Base-by-base conservation (phyloP, 768 basidiomycete genomes). In the Termitomyces sp. region DNA sequence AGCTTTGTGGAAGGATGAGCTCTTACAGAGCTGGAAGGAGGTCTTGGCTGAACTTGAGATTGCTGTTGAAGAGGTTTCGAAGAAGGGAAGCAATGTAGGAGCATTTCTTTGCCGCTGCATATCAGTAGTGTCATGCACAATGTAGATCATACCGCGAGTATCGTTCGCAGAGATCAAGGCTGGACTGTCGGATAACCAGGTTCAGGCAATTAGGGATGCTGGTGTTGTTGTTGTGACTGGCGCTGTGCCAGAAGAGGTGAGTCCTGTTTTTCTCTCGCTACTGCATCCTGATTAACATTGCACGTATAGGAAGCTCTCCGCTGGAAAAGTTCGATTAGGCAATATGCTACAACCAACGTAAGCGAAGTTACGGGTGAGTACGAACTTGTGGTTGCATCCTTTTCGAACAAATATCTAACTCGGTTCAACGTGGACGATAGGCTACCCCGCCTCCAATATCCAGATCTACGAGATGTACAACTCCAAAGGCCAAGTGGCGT, bases 391-490 rank as follows among this genome's bases (percentile, higher is more conserved):
- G 16, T 26, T 14, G 26, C 1, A 13, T 5, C 13, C 18, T 40
- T 20, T 13, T 22, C 8, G 36, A 22, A 6, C 26, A 18, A 42
- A 24, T 26, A 33, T 24, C 48, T 8, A 36, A 26, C 30, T 50
- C 7, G 5, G 44, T 49, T 47, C 10, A 32, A n/a, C 14, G 9
- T 42, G 42, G 1, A 20, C 48, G 20, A 1, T 16, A 88, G 88
- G 89, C 6, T 87, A 83, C 61, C 90, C 90, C 0, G 71, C 75
- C 3, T 77, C 83, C 38, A 78, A 89, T 60, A 82, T 87, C 50
- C 87, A 90, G 69, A 87, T 82, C 7, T 91, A 79, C 65, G 89
- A 91, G 64, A 66, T 91, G 14, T 91, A 91, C 74, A 87, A 89
- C 70, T 80, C 84, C 4, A 75, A 73, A 44, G 64, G 80, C 14